phyloP scores from a whole-genome alignment of 2,329 filamentous ascomycete species.

The Colletotrichum cereale region DNA sequence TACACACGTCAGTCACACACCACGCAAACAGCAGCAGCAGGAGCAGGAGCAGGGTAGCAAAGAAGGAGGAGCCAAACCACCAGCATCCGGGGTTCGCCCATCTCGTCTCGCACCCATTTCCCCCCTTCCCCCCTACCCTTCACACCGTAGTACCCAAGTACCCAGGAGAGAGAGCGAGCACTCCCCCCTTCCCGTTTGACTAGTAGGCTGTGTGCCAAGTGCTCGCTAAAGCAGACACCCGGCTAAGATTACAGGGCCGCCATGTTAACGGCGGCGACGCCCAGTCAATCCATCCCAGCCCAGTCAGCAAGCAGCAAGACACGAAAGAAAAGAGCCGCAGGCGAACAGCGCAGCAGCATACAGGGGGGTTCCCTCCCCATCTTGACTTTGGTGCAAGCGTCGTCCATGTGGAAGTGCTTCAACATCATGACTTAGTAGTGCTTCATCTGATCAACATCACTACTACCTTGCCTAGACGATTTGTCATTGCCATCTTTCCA shows the following conservation, averaged over 20 bases:
- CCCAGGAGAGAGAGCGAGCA: neutral
- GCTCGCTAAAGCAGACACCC: conserved; percentile 28
- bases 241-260: conserved; percentile 37
- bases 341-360: conserved; percentile 21
- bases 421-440: neutral
- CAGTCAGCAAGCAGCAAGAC: conserved; percentile 6
- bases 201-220: conserved; percentile 33
- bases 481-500: neutral
- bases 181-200: neutral
- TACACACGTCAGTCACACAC: neutral
- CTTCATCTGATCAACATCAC: too few species aligned
- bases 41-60: neutral
- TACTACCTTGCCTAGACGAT: neutral
- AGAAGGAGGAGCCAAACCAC: neutral
- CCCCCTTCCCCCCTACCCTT: neutral
- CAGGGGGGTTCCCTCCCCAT: conserved; percentile 31
- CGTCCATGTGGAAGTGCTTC: neutral
- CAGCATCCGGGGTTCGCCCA: conserved; percentile 24
- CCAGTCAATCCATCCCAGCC: conserved; percentile 3
- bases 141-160: neutral
- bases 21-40: neutral
- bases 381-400: neutral
- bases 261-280: conserved; percentile 16
- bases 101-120: neutral
- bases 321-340: neutral